Evolutionary conservation across 2,329 filamentous ascomycete species (phyloP), one percentile per base, ranked within the genome.

Genomic region (Alternaria brassicicola): DNA sequence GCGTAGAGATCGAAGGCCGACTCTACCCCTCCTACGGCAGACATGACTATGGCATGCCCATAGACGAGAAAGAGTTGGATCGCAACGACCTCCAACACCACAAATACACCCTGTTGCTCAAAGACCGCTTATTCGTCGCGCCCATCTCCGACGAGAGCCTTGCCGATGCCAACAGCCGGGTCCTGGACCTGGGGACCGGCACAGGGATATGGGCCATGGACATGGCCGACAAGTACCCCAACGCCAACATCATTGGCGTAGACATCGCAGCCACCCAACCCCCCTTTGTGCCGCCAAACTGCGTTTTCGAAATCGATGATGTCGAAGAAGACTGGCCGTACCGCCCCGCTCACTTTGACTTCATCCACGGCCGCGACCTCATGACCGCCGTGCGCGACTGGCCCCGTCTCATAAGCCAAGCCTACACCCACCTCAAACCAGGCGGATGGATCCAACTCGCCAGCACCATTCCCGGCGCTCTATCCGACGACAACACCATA

Each of bases 251-350:
- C 4, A 39, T 62, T 3, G 66, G 66, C 6, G 79, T 76, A 12
- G 78, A 79, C 52, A 72, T 79, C 13, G 74, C 70, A 35, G 74
- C 76, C 6, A 73, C 76, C 4, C 75, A 77, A 48, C 76, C 76
- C 1, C 46, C 52, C 21, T 81, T 82, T 28, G 68, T 74, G 4
- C 77, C 77, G 0, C 73, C 75, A 15, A 79, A 78, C 52, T 71
- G 71, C 45, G 65, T 59, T 30, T 79, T 79, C 63, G 74, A 79
- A 52, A 72, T 79, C 46, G 77, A 79, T 53, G 76, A 79, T 50
- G 63, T 75, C 13, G 76, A 78, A 41, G 67, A 74, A 7, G 71
- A 77, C 26, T 79, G 77, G 76, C 63, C 67, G 1, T 74, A 72
- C 35, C 74, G 79, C 4, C 54, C 61, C 2, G 52, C 55, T 1